Evolutionary conservation across 1,139 yeast genomes (phyloP).

Genomic region (Pichia sp.): DNA sequence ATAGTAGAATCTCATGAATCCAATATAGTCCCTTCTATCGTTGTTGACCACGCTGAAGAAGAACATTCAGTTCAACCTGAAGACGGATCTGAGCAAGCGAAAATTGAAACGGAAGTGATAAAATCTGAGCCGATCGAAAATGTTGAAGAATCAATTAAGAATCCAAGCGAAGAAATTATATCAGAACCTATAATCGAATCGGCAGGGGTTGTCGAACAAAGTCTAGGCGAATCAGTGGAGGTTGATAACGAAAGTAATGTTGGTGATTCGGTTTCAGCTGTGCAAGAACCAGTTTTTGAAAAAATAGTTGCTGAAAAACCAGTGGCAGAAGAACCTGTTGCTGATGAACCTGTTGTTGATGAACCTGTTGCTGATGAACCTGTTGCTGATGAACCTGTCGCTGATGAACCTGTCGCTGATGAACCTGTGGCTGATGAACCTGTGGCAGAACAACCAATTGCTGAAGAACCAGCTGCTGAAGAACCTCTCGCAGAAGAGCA

Average conservation of each 20-base stretch:
- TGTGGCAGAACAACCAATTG: background rate
- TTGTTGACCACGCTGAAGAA: background rate
- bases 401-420: background rate
- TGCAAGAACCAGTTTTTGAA: slow-evolving; percentile 9
- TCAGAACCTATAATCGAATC: background rate
- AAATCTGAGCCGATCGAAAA: background rate
- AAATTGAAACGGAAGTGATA: too few relatives aligned
- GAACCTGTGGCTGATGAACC: background rate
- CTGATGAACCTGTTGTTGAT: background rate
- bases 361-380: background rate
- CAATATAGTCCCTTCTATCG: background rate
- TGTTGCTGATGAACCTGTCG: too few relatives aligned
- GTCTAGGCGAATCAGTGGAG: too few relatives aligned
- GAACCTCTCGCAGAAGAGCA: background rate
- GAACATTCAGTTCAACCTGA: slow-evolving; percentile 1
- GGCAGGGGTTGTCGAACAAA: slow-evolving; percentile 1
- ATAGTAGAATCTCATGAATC: background rate
- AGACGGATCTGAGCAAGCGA: too few relatives aligned
- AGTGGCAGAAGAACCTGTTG: background rate
- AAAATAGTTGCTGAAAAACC: slow-evolving; percentile 4
- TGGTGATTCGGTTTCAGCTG: background rate
- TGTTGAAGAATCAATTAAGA: slow-evolving; percentile 3
- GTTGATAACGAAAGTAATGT: too few relatives aligned
- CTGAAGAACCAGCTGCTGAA: slow-evolving; percentile 6
- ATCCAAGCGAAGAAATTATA: too few relatives aligned